Percentiles rank a stretch among this genome's conserved stretches.
phyloP scores from a whole-genome alignment of 164 flowering plant genomes.

The Annona squamosa region DNA sequence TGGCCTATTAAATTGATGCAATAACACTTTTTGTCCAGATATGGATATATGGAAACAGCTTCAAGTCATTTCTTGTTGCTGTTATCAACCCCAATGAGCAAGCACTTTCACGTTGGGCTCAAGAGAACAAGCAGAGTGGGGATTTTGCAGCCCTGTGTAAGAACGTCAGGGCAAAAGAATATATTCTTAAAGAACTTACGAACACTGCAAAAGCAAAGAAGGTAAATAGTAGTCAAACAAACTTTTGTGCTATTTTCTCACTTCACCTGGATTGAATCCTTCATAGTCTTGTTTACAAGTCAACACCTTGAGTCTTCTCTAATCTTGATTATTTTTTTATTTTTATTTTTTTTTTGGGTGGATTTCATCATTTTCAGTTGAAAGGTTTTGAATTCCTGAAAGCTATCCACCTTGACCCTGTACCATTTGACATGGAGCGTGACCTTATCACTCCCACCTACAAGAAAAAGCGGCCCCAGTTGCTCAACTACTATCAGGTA shows the following conservation, averaged over 20 bases:
- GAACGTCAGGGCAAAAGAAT: constrained; percentile 68
- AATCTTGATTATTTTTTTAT: not conserved
- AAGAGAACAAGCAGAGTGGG: constrained; percentile 49
- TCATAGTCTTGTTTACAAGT: not conserved
- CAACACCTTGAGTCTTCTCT: not conserved
- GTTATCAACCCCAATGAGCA: constrained; percentile 69
- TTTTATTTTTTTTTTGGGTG: too few species aligned
- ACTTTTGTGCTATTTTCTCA: not conserved
- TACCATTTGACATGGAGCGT: constrained; percentile 88
- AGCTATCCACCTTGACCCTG: constrained; percentile 86
- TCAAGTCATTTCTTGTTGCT: constrained; percentile 83
- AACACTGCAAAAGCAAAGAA: constrained; percentile 76
- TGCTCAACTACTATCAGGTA: constrained; percentile 87
- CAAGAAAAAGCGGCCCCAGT: constrained; percentile 97
- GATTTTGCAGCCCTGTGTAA: constrained; percentile 72
- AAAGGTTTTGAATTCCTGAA: constrained; percentile 91
- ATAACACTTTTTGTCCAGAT: constrained; percentile 42
- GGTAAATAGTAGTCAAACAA: constrained; percentile 29
- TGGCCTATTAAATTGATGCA: not conserved
- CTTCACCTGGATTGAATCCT: not conserved
- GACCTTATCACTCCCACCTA: constrained; percentile 94
- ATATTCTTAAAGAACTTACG: constrained; percentile 65
- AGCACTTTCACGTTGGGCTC: constrained; percentile 67
- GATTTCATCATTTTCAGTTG: constrained; percentile 41
- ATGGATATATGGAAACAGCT: constrained; percentile 97